Percentiles rank a stretch among this genome's conserved stretches.
These are phyloP conservation scores for Solanum piurae DNA, from an alignment of 257 asterid species.

Conservation along the genomic window DNA sequence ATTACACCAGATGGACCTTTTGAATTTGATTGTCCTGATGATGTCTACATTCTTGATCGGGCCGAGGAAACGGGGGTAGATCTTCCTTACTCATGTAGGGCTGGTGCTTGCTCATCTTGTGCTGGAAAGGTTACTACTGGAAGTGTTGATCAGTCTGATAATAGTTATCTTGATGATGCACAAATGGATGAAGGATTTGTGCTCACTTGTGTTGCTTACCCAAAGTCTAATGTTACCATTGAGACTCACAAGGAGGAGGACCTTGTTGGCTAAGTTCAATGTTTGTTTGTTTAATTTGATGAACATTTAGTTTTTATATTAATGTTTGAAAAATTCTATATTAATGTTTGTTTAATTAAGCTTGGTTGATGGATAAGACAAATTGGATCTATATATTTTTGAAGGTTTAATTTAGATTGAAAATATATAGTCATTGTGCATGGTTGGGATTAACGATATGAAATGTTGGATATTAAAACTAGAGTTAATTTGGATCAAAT, in stretches of 20 bases:
- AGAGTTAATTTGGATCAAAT: no score
- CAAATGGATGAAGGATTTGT: conserved; percentile 50
- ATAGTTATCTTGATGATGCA: conserved; percentile 52
- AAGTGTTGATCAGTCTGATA: conserved; percentile 64
- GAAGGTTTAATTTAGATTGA: no score
- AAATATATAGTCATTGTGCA: no score
- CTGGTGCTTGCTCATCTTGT: conserved; percentile 86
- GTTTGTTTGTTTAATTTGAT: not conserved
- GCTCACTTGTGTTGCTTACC: conserved; percentile 63
- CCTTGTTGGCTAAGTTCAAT: conserved; percentile 8
- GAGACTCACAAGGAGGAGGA: conserved; percentile 75
- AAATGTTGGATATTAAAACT: no score
- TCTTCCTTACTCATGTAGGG: conserved; percentile 76
- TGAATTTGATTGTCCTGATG: conserved; percentile 30
- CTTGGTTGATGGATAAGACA: no score
- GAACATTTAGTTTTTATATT: not conserved
- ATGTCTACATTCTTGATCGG: conserved; percentile 45
- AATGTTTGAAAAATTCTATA: no score
- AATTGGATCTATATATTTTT: no score
- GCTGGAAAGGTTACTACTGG: conserved; percentile 53
- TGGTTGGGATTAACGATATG: no score
- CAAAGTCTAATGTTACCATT: conserved; percentile 36
- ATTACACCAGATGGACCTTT: conserved; percentile 36
- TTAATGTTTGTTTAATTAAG: no score
- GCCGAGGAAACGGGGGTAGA: conserved; percentile 61